Evolutionary conservation across 495 filamentous ascomycete genomes (phyloP).

Genomic region (Choiromyces venosus): DNA sequence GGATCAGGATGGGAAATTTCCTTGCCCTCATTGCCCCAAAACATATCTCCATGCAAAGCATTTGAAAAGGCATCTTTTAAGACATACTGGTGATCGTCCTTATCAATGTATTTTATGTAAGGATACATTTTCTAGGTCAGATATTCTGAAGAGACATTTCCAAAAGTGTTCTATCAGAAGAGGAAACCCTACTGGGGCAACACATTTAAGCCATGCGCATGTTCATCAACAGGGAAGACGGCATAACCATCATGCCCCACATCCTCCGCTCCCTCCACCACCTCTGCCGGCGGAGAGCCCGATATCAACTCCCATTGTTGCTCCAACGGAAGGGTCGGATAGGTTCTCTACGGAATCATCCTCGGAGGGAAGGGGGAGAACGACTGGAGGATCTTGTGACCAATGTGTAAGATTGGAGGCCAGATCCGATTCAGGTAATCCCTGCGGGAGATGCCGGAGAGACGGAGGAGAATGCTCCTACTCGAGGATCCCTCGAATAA

Average conservation of each 20-base stretch:
- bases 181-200: conserved; percentile 87
- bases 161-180: conserved; percentile 94
- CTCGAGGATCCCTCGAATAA: conserved; percentile 24
- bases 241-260: conserved; percentile 49
- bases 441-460: conserved; percentile 34
- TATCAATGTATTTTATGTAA: conserved; percentile 96
- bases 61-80: conserved; percentile 85
- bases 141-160: conserved; percentile 97
- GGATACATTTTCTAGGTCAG: conserved; percentile 96
- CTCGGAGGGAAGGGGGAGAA: conserved; percentile 19
- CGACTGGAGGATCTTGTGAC: conserved; percentile 34
- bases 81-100: conserved; percentile 93
- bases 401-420: conserved; percentile 34
- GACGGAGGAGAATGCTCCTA: conserved; percentile 38
- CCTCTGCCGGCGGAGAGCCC: conserved; percentile 24
- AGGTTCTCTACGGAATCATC: conserved; percentile 10
- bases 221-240: conserved; percentile 72
- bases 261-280: conserved; percentile 47
- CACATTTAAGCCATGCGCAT: conserved; percentile 85
- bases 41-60: conserved; percentile 97
- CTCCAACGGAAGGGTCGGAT: background rate
- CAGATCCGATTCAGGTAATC: conserved; percentile 32
- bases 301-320: conserved; percentile 2
- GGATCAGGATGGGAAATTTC: conserved; percentile 93
- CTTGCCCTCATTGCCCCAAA: conserved; percentile 94